Base-by-base conservation (phyloP, 2,329 filamentous ascomycete genomes). In the Penicillium brasilianum region DNA sequence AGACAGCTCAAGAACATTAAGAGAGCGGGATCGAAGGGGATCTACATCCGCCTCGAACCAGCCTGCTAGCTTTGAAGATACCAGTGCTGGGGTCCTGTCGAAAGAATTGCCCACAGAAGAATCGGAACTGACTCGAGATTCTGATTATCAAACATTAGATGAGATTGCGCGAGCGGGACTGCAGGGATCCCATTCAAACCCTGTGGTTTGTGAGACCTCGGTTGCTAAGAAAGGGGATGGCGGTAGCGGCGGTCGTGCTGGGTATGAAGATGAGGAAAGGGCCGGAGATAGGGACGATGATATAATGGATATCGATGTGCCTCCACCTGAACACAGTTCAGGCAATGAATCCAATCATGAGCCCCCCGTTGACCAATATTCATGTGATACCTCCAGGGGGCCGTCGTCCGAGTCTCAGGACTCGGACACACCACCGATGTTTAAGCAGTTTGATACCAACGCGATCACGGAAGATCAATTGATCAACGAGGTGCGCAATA, bases 381-480 rank as follows among this genome's bases (percentile, higher is more conserved):
- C 55, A 4, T 11, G 36, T 1, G 10, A 16, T 9, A 3, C 46
- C 11, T 11, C 18, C 3, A 18, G 54, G 22, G 32, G 28, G 37
- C 13, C 25, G n/a, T 16, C 39, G 37, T 13, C 50, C 16, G 20
- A 16, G 14, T 32, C 52, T 43, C 10, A 9, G 44, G n/a, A 14
- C 6, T 46, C 30, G 30, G 39, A 20, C 1, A 39, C 48, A 22
- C 62, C 64, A 62, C 65, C 66, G 74, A 77, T 85, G 60, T 70
- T 84, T 4, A 70, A 81, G 11, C 85, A 92, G 66, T 87, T 85
- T 0, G 84, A 88, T 54, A 91, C 88, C 0, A 78, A 88, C 0
- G 84, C 87, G 0, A 93, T 95, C 8, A 89, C 88, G 0, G 88
- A 92, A 62, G 89, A 93, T 0, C 90, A 96, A 67, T 82, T 97